Evolutionary conservation across 768 basidiomycete genomes (phyloP).

Genomic region (Leccinum pellstonianum): DNA sequence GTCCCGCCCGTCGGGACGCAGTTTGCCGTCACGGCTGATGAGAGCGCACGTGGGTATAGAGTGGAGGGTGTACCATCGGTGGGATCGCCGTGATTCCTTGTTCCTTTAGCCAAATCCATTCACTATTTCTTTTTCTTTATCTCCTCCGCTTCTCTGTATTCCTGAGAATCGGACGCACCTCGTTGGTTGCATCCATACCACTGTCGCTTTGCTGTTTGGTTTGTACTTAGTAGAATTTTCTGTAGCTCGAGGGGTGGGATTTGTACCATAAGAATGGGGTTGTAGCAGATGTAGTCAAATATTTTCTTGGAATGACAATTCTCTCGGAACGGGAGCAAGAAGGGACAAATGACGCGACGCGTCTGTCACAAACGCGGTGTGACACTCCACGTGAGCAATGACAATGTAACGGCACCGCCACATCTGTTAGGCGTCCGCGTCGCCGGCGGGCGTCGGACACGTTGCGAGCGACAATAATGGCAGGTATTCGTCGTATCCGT

Average conservation of each 20-base stretch:
- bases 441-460: neutral
- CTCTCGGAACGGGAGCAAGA: neutral
- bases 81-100: slow-evolving; percentile 11
- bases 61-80: slow-evolving; percentile 20
- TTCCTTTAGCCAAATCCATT: slow-evolving; percentile 3
- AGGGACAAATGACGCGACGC: slow-evolving; percentile 19
- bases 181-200: no score
- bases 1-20: slow-evolving; percentile 5
- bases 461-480: slow-evolving; percentile 9
- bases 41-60: slow-evolving; percentile 14
- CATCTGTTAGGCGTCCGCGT: neutral
- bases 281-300: slow-evolving; percentile 1
- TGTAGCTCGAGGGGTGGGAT: no score
- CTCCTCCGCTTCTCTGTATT: slow-evolving; percentile 18
- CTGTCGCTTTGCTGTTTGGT: no score
- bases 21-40: slow-evolving; percentile 7
- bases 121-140: neutral
- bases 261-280: no score
- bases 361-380: slow-evolving; percentile 30
- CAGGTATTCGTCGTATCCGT: slow-evolving; percentile 17
- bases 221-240: no score
- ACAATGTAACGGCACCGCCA: slow-evolving; percentile 22
- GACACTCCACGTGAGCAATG: slow-evolving; percentile 28
- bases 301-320: slow-evolving; percentile 23
- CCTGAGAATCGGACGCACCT: slow-evolving; percentile 7